Conservation (phyloP, 176 grass and related monocot genomes). For the Echinochloa phyllopogon region DNA sequence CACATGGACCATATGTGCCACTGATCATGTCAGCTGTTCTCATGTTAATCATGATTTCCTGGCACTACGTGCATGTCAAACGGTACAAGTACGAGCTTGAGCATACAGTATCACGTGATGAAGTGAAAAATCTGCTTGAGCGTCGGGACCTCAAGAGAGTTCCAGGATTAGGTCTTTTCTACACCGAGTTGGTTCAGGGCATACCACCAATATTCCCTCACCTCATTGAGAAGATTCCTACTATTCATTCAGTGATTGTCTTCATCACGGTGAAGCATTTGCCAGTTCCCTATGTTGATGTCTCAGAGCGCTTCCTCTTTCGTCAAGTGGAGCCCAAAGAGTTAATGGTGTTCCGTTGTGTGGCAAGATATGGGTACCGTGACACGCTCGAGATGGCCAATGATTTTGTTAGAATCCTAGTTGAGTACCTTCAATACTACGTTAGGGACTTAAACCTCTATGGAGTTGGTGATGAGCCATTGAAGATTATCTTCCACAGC, state of each 20-base stretch:
- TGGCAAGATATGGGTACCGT: constrained; percentile 72
- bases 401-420: constrained; percentile 47
- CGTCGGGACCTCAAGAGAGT: constrained; percentile 45
- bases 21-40: constrained; percentile 46
- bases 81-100: constrained; percentile 66
- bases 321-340: constrained; percentile 55
- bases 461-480: background rate
- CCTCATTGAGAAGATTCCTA: constrained; percentile 66
- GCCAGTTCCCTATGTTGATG: constrained; percentile 47
- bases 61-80: constrained; percentile 81
- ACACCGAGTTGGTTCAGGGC: constrained; percentile 82
- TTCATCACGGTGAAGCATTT: constrained; percentile 72
- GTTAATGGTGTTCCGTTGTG: constrained; percentile 64
- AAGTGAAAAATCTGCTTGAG: constrained; percentile 35
- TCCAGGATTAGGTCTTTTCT: constrained; percentile 71
- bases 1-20: constrained; percentile 56
- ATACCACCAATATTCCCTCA: constrained; percentile 77
- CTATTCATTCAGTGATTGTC: constrained; percentile 60
- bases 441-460: constrained; percentile 54
- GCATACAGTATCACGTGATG: constrained; percentile 41
- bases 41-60: constrained; percentile 71
- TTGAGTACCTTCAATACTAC: constrained; percentile 64
- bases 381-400: constrained; percentile 54
- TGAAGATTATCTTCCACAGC: constrained; percentile 40
- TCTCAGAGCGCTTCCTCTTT: constrained; percentile 72